phyloP scores from a whole-genome alignment of 169 alveolate species.

The Eimeria brunetti region DNA sequence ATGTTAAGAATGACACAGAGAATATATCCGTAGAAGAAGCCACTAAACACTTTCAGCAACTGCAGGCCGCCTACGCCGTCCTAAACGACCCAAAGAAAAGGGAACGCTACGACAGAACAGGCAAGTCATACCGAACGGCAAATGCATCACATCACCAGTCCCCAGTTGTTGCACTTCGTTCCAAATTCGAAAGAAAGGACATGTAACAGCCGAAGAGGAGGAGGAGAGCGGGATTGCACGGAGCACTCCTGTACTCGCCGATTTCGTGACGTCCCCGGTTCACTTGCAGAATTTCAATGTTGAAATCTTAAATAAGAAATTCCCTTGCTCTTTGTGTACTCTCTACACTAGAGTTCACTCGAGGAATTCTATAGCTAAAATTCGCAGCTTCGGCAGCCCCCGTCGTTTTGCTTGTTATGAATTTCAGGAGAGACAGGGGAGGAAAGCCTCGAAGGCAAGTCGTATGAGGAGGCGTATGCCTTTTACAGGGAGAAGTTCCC shows the following conservation, averaged over 20 bases:
- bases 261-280: background rate
- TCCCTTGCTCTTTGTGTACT: background rate
- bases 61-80: constrained; percentile 74
- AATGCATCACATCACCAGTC: background rate
- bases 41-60: constrained; percentile 72
- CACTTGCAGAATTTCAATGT: background rate
- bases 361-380: background rate
- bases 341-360: background rate
- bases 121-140: background rate
- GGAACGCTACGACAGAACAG: constrained; percentile 75
- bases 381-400: background rate
- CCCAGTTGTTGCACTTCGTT: background rate
- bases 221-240: background rate
- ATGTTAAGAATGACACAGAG: background rate
- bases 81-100: constrained; percentile 72
- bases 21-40: constrained; percentile 60
- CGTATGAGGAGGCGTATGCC: constrained; percentile 75
- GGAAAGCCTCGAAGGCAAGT: constrained; percentile 21
- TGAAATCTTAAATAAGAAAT: background rate
- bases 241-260: background rate
- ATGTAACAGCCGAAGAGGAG: background rate
- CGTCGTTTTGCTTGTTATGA: background rate
- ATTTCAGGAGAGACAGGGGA: constrained; percentile 74
- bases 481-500: constrained; percentile 75
- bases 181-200: background rate